Percentiles rank a stretch among this genome's conserved stretches.
Conservation (phyloP, 2,329 filamentous ascomycete species). For the Microcera coccophila region DNA sequence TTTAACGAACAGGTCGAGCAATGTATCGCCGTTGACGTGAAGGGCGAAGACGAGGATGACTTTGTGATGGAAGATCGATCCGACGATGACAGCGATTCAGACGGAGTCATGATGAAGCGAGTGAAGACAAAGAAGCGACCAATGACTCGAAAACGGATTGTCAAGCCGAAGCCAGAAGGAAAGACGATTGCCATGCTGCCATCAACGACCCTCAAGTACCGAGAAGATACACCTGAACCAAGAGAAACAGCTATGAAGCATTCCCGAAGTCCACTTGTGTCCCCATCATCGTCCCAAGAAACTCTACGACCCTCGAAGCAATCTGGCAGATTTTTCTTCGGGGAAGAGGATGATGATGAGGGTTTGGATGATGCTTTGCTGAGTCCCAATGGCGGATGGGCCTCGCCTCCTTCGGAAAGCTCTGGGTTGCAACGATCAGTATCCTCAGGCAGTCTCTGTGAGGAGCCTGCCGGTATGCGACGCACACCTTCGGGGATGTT, state of each 20-base stretch:
- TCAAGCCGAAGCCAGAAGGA: slow-evolving; percentile 54
- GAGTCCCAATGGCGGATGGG: slow-evolving; percentile 31
- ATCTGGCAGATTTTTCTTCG: slow-evolving; percentile 60
- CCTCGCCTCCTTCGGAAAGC: slow-evolving; percentile 24
- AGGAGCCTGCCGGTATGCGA: slow-evolving; percentile 60
- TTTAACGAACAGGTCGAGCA: slow-evolving; percentile 96
- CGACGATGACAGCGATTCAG: slow-evolving; percentile 67
- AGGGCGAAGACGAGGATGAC: slow-evolving; percentile 72
- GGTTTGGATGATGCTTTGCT: slow-evolving; percentile 39
- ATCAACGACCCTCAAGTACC: slow-evolving; percentile 81
- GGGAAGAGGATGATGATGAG: slow-evolving; percentile 57
- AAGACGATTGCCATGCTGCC: slow-evolving; percentile 87
- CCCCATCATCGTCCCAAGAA: slow-evolving; percentile 77
- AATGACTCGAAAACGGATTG: slow-evolving; percentile 35
- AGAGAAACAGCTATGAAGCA: slow-evolving; percentile 61
- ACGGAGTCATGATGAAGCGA: slow-evolving; percentile 79
- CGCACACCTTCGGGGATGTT: slow-evolving; percentile 86
- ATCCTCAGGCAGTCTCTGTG: slow-evolving; percentile 48
- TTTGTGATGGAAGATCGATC: slow-evolving; percentile 59
- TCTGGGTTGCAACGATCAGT: slow-evolving; percentile 43
- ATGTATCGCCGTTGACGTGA: slow-evolving; percentile 88
- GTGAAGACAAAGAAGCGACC: slow-evolving; percentile 55
- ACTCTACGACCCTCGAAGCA: slow-evolving; percentile 69
- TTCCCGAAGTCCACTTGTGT: slow-evolving; percentile 51
- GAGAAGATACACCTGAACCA: slow-evolving; percentile 69